Base-by-base conservation (phyloP, 345 rosid genomes). In the Dimocarpus longan region DNA sequence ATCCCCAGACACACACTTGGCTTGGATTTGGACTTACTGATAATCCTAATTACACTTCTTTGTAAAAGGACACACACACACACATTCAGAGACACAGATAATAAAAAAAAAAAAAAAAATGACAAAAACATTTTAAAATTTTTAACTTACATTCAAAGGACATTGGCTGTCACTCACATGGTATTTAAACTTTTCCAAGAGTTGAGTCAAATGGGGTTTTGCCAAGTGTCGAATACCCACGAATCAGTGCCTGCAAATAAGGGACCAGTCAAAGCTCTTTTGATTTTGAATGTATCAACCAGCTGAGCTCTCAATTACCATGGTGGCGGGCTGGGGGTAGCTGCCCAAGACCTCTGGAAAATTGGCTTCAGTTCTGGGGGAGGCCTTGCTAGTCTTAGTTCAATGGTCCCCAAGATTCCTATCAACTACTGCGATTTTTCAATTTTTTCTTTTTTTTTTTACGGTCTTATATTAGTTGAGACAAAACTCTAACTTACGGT, bases 161-260 rank as follows among this genome's bases (percentile, higher is more conserved):
- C 85, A 80, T 22, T 40, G 79, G 86, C 79, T 84, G 90, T 85
- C 91, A 88, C 76, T 84, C 92, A 90, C 91, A 82, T 86, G 91
- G 81, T 79, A 15, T 76, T 44, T 54, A 77, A 69, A 16, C 73
- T 64, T 67, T 75, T 62, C 10, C 2, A 1, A 75, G 43, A 8
- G 62, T 64, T 24, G 32, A 52, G 56, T 5, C 88, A 70, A 90
- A 74, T 85, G 79, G 89, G 76, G 78, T 56, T 40, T 0, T 10
- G 86, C 71, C 87, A 82, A 70, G 81, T 69, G 90, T 82, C 43
- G 66, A 64, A 42, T 64, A 64, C 85, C 80, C 78, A 80, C 52
- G 15, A 70, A 43, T 32, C 69, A 64, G 72, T 69, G 82, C 71
- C 84, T 78, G 74, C 50, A 78, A 70, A 46, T 4, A 74, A 82